Evolutionary conservation across 2,329 filamentous ascomycete genomes (phyloP).

Genomic region (Aspergillus candidus): DNA sequence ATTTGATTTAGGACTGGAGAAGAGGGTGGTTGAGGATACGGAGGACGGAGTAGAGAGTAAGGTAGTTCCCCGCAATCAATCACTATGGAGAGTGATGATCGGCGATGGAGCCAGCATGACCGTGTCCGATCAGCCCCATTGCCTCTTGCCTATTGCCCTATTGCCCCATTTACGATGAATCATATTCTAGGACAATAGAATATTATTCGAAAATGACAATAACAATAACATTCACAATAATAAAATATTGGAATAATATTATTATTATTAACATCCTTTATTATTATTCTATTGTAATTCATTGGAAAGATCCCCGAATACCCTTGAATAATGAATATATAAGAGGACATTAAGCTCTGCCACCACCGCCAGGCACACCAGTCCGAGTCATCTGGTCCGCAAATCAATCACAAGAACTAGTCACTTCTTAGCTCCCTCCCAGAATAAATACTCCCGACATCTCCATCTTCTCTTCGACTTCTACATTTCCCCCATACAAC

Average conservation of each 20-base stretch:
- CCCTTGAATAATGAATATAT: no score
- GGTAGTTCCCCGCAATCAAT: no score
- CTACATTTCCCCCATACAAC: neutral
- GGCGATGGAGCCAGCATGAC: neutral
- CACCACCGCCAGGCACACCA: neutral
- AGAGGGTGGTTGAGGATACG: neutral
- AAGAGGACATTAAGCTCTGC: no score
- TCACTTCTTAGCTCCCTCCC: neutral
- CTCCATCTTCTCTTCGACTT: no score
- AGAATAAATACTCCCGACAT: neutral
- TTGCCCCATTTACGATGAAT: neutral
- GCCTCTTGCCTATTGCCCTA: neutral
- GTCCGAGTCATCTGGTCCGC: neutral
- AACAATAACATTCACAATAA: neutral
- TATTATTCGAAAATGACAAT: neutral
- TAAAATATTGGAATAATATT: no score
- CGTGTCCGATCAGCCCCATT: conserved; percentile 1
- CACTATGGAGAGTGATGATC: no score
- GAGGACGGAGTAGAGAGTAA: neutral
- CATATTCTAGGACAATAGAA: no score
- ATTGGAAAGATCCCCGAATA: no score
- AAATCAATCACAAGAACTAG: conserved; percentile 1
- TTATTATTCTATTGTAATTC: neutral
- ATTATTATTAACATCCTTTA: no score
- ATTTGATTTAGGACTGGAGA: no score